These are phyloP conservation scores for Penicillium manginii DNA, from an alignment of 495 filamentous ascomycete genomes.

Conservation along the genomic window DNA sequence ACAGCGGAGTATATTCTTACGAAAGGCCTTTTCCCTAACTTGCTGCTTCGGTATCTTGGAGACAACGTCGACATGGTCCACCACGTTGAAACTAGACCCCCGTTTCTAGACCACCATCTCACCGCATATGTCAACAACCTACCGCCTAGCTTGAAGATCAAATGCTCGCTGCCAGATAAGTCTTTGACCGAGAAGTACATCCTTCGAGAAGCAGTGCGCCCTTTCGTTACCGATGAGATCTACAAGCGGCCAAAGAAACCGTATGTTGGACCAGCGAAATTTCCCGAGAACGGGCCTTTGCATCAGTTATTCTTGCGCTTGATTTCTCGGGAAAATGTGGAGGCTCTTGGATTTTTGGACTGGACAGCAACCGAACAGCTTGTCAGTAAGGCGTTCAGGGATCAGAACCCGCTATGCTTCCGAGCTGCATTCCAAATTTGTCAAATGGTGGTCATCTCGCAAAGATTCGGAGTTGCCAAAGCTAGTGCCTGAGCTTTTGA, in stretches of 20 bases:
- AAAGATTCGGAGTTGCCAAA: conserved; percentile 5
- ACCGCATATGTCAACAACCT: conserved; percentile 52
- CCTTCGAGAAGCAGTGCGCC: conserved; percentile 50
- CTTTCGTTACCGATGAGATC: conserved; percentile 55
- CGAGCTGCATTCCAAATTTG: not conserved
- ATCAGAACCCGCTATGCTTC: not conserved
- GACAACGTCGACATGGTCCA: conserved; percentile 58
- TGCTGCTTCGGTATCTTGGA: conserved; percentile 47
- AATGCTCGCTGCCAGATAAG: conserved; percentile 12
- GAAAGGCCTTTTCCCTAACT: conserved; percentile 43
- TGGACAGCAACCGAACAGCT: not conserved
- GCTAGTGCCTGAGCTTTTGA: not conserved
- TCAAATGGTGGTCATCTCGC: conserved; percentile 2
- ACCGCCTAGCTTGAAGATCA: conserved; percentile 52
- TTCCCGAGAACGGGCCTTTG: conserved; percentile 37
- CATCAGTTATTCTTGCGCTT: conserved; percentile 35
- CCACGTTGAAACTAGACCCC: conserved; percentile 48
- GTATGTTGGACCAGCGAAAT: conserved; percentile 41
- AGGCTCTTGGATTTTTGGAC: conserved; percentile 12
- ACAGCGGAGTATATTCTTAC: conserved; percentile 47
- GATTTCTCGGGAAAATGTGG: conserved; percentile 43
- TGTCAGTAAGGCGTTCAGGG: not conserved
- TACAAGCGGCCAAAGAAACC: conserved; percentile 51
- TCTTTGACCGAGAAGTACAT: conserved; percentile 48
- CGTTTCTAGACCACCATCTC: conserved; percentile 56